Evolutionary conservation across 768 basidiomycete genomes (phyloP).

Genomic region (Suillus fuscotomentosus): DNA sequence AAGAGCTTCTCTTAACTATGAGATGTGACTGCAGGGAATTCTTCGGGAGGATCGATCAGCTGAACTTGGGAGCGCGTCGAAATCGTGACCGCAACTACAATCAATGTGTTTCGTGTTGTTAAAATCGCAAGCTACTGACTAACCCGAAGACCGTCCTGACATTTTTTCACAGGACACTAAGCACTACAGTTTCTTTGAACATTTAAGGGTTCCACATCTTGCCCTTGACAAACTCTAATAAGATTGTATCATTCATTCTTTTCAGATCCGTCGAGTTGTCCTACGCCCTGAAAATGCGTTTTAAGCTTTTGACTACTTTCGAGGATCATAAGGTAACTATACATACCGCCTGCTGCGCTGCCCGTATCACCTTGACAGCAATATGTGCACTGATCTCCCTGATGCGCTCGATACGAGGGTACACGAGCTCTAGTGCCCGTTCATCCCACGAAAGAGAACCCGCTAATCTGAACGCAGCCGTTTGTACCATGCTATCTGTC

Average conservation of each 20-base stretch:
- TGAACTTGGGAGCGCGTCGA: neutral
- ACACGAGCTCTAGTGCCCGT: slow-evolving; percentile 61
- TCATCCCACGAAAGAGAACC: slow-evolving; percentile 73
- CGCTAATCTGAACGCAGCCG: slow-evolving; percentile 78
- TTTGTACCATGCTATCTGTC: slow-evolving; percentile 88
- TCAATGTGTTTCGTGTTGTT: neutral
- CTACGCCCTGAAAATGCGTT: slow-evolving; percentile 42
- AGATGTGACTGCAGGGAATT: neutral
- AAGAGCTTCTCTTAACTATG: neutral
- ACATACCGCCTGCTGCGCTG: slow-evolving; percentile 74
- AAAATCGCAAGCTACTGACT: neutral
- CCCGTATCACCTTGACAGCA: slow-evolving; percentile 71
- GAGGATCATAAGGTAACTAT: slow-evolving; percentile 8
- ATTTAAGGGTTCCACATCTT: slow-evolving; percentile 72
- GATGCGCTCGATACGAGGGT: slow-evolving; percentile 82
- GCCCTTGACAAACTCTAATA: slow-evolving; percentile 50
- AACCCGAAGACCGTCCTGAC: neutral
- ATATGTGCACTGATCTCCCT: slow-evolving; percentile 82
- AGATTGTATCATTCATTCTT: slow-evolving; percentile 50
- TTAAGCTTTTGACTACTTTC: slow-evolving; percentile 11
- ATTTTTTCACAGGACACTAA: neutral
- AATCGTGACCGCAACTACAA: neutral
- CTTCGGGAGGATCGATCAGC: neutral
- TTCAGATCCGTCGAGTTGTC: slow-evolving; percentile 56
- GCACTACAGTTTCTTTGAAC: neutral